These are phyloP conservation scores for Camellia lanceoleosa DNA, from an alignment of 148 eudicot genomes.

Conservation along the genomic window DNA sequence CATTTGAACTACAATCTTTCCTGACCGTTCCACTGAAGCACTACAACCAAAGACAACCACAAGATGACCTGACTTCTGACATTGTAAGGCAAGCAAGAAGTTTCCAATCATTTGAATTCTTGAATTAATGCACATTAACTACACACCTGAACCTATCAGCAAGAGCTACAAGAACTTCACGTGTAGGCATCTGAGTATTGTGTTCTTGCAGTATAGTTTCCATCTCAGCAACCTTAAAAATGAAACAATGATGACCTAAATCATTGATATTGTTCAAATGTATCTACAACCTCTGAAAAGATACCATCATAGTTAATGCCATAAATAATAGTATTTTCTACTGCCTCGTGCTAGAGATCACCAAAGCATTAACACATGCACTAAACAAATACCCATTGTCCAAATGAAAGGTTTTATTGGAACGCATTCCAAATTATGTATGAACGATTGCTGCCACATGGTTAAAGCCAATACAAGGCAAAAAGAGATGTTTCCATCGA, in stretches of 20 bases:
- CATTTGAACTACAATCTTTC: slow-evolving; percentile 65
- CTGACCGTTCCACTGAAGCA: slow-evolving; percentile 59
- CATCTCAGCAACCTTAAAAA: slow-evolving; percentile 77
- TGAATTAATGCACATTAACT: slow-evolving; percentile 5
- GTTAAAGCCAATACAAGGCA: background rate
- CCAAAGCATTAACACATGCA: background rate
- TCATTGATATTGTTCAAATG: background rate
- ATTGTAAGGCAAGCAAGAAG: background rate
- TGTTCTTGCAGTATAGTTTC: slow-evolving; percentile 73
- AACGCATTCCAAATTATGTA: background rate
- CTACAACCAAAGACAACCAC: slow-evolving; percentile 30
- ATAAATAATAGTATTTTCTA: background rate
- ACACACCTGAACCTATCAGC: slow-evolving; percentile 83
- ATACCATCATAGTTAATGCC: slow-evolving; percentile 1
- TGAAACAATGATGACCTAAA: background rate
- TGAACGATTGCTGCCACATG: background rate
- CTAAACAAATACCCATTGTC: background rate
- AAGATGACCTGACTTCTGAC: background rate
- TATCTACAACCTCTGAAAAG: background rate
- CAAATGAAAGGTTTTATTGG: background rate
- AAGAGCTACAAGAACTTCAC: slow-evolving; percentile 69
- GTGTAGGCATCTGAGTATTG: slow-evolving; percentile 56
- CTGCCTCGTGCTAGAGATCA: background rate
- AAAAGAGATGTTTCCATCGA: background rate
- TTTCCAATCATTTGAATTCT: slow-evolving; percentile 4